Base-by-base conservation (phyloP, 2,329 filamentous ascomycete genomes). In the Colletotrichum sansevieriae region DNA sequence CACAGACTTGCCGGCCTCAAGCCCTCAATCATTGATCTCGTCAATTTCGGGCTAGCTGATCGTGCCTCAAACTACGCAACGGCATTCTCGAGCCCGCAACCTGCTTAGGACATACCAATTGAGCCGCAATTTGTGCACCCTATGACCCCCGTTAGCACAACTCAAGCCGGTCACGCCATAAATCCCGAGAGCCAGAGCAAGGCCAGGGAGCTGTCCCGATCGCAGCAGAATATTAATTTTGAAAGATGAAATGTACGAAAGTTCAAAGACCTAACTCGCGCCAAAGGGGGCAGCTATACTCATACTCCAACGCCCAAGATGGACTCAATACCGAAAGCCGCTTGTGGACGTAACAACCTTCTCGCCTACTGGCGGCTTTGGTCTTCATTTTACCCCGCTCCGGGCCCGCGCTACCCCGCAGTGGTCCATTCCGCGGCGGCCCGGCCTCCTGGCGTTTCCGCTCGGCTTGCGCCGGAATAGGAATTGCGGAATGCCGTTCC, bases 401-500 rank as follows among this genome's bases (percentile, higher is more conserved):
- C 65, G 65, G 62, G 39, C 11, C 62, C 55, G 65, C 56, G 55
- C 62, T 64, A 65, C 65, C 65, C 65, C 65, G 62, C 65, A 60
- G 41, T 18, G 13, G 29, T 7, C 52, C 46, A 65, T 68, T 68
- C 65, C 65, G 65, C 60, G 61, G 65, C 52, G 41, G 62, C 41
- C 62, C 62, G 62, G 47, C 57, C 49, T 43, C 58, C 63, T 63
- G 12, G 47, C 39, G 46, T 44, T 70, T 47, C 70, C 70, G 63
- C 70, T 71, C 70, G 70, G 70, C 60, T 71, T 71, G 67, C 63
- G 46, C 46, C 70, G 70, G 70, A 70, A 68, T 71, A 68, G 70
- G 70, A 70, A 68, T 71, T 70, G 22, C 63, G 63, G 62, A 70
- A 60, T 59, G 37, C 22, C 29, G 22, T 15, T 18, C 39, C 47